Conservation (phyloP, 2,329 filamentous ascomycete genomes). For the Diaporthe helianthi region DNA sequence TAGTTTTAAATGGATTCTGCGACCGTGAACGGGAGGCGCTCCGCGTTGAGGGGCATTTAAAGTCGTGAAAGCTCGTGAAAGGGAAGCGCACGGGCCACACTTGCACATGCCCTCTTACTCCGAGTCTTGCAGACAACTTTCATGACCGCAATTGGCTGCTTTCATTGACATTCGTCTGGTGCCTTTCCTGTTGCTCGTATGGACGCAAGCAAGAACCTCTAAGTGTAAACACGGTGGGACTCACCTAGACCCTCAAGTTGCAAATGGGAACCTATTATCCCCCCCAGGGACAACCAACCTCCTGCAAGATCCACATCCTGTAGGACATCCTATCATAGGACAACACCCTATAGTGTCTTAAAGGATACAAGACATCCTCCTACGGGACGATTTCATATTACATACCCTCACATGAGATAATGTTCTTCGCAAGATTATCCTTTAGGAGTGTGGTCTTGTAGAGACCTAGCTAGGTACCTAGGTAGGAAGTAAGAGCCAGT, state of each 20-base stretch:
- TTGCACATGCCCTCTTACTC: neutral
- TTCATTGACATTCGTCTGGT: neutral
- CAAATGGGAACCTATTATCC: neutral
- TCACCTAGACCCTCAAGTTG: neutral
- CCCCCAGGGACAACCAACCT: no score
- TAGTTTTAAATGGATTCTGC: neutral
- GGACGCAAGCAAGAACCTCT: neutral
- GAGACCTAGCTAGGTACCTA: no score
- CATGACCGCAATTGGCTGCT: neutral
- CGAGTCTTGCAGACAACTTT: no score
- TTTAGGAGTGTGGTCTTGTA: no score
- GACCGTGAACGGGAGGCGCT: neutral
- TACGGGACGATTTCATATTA: no score
- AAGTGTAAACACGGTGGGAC: neutral
- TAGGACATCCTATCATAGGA: no score
- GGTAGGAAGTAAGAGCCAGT: no score
- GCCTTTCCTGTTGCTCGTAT: neutral
- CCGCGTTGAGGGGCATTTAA: constrained; percentile 21
- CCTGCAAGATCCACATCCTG: no score
- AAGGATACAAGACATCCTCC: no score
- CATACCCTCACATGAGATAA: no score
- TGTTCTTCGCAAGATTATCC: no score
- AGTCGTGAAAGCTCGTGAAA: constrained; percentile 5
- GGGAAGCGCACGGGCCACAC: constrained; percentile 16
- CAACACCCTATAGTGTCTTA: no score